A percentile compares a stretch with the other conserved stretches of the same genome.
Evolutionary conservation across 1,284 basidiomycete genomes (phyloP).

Genomic region (Moesziomyces antarcticus): DNA sequence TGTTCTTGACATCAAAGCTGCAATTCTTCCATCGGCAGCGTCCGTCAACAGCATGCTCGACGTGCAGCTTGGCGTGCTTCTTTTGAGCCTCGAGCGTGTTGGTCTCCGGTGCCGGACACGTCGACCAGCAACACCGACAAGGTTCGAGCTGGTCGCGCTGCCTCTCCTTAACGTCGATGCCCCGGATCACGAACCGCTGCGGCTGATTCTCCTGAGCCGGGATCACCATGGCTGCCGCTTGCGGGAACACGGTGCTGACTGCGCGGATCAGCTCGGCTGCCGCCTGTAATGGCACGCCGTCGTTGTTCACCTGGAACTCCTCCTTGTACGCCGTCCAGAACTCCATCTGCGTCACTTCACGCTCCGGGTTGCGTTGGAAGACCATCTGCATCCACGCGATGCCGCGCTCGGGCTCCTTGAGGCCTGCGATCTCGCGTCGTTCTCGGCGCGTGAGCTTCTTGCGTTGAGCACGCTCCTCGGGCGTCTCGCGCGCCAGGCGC

Average conservation of each 20-base stretch:
- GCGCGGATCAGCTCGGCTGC: conserved; percentile 89
- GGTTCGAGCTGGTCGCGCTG: conserved; percentile 39
- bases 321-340: conserved; percentile 89
- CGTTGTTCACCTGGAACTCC: conserved; percentile 57
- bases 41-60: conserved; percentile 33
- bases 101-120: conserved; percentile 48
- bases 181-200: conserved; percentile 79
- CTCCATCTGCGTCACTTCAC: conserved; percentile 86
- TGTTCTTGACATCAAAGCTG: conserved; percentile 29
- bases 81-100: conserved; percentile 35
- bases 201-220: conserved; percentile 73
- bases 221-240: conserved; percentile 83
- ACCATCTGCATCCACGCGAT: conserved; percentile 75
- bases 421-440: conserved; percentile 27
- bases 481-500: conserved; percentile 32
- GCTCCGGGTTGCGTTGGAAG: conserved; percentile 77
- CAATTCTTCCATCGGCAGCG: conserved; percentile 59
- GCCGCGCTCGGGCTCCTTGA: conserved; percentile 58
- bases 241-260: conserved; percentile 79
- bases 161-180: conserved; percentile 71
- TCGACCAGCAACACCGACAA: conserved; percentile 54
- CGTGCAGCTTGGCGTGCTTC: conserved; percentile 52
- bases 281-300: conserved; percentile 74
- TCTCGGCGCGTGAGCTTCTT: conserved; percentile 48
- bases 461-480: conserved; percentile 41